Conservation (phyloP, 176 grass and related monocot genomes). For the Metroxylon sagu region DNA sequence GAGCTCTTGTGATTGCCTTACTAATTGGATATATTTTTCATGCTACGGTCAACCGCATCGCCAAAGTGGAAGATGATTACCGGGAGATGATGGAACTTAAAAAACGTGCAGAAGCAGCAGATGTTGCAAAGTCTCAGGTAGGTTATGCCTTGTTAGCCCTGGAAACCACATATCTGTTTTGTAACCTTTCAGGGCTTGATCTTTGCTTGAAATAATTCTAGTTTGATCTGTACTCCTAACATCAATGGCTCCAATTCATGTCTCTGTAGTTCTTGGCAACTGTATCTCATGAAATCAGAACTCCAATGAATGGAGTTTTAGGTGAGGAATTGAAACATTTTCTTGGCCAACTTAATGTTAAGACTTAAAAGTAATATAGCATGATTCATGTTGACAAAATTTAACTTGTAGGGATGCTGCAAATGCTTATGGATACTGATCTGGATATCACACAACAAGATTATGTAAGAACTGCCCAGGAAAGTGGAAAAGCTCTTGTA, state of each 20-base stretch:
- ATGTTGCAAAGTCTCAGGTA: slow-evolving; percentile 93
- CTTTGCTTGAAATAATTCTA: neutral
- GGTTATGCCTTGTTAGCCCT: neutral
- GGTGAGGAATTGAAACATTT: slow-evolving; percentile 34
- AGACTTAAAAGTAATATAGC: slow-evolving; percentile 2
- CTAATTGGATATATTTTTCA: slow-evolving; percentile 65
- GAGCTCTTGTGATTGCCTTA: slow-evolving; percentile 62
- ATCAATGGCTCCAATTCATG: slow-evolving; percentile 1
- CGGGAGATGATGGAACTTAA: slow-evolving; percentile 67
- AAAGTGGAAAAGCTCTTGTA: slow-evolving; percentile 87
- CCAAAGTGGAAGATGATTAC: slow-evolving; percentile 85
- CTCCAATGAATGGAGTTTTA: slow-evolving; percentile 99
- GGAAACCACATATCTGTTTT: too few relatives aligned
- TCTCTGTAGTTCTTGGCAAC: slow-evolving; percentile 87
- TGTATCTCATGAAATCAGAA: slow-evolving; percentile 99
- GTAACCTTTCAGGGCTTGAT: too few relatives aligned
- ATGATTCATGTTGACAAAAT: neutral
- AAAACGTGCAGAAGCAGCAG: slow-evolving; percentile 72
- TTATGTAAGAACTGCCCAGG: slow-evolving; percentile 95
- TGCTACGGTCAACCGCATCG: slow-evolving; percentile 64
- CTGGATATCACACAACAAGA: slow-evolving; percentile 87
- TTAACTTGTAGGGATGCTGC: slow-evolving; percentile 69
- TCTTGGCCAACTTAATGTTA: neutral
- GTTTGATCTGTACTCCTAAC: neutral
- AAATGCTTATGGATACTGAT: slow-evolving; percentile 99